Percentiles rank a stretch among this genome's conserved stretches.
Conservation (phyloP, 2,329 filamentous ascomycete species). For the Catunica adiposa region DNA sequence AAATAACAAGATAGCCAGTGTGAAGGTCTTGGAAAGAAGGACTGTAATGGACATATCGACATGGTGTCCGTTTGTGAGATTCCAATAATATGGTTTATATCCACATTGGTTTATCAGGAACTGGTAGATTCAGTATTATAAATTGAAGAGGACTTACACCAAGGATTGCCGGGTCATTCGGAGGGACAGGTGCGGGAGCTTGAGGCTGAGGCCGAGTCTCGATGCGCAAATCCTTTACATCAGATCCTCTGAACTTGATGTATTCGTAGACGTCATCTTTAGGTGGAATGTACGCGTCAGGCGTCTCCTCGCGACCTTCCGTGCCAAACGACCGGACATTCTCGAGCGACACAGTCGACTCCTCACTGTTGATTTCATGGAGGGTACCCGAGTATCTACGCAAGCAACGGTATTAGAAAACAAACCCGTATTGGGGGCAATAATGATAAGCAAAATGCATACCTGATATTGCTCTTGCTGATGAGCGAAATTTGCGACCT, state of each 20-base stretch:
- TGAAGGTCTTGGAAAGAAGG: constrained; percentile 60
- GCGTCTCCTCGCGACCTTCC: constrained; percentile 77
- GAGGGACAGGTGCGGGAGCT: constrained; percentile 58
- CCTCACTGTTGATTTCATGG: constrained; percentile 95
- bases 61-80: constrained; percentile 76
- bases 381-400: constrained; percentile 83
- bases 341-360: constrained; percentile 89
- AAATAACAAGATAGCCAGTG: not conserved
- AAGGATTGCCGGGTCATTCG: constrained; percentile 90
- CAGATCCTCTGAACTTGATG: constrained; percentile 94
- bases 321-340: constrained; percentile 91
- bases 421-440: constrained; percentile 5
- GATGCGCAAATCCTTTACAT: constrained; percentile 94
- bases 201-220: constrained; percentile 47
- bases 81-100: constrained; percentile 80
- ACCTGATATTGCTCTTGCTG: constrained; percentile 95
- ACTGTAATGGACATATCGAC: constrained; percentile 99
- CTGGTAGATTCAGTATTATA: constrained; percentile 14
- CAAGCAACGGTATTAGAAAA: constrained; percentile 21
- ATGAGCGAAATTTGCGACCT: constrained; percentile 92
- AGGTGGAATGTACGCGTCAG: constrained; percentile 34
- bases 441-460: constrained; percentile 23
- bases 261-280: constrained; percentile 91
- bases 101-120: constrained; percentile 88
- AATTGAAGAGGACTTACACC: constrained; percentile 53